These are phyloP conservation scores for Amborella trichopoda DNA, from an alignment of 164 flowering plant species.

Conservation along the genomic window DNA sequence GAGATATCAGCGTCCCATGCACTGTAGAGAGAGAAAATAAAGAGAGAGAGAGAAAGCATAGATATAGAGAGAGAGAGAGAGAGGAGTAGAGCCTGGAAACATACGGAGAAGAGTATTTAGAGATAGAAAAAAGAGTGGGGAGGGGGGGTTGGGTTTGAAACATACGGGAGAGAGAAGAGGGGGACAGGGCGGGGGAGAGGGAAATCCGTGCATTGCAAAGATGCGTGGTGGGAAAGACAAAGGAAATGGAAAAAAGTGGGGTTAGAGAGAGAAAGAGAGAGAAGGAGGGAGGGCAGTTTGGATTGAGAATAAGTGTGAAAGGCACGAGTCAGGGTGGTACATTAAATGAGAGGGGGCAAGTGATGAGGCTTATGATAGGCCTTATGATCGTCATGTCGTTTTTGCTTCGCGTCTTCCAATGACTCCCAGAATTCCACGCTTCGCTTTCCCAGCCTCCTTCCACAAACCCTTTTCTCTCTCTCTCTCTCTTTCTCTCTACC, in stretches of 20 bases:
- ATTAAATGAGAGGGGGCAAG: constrained; percentile 38
- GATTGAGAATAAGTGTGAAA: constrained; percentile 67
- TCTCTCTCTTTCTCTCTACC: not conserved
- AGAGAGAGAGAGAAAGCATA: not conserved
- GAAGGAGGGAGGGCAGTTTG: constrained; percentile 36
- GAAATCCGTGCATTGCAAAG: not conserved
- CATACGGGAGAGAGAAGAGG: not conserved
- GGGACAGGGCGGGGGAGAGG: not conserved
- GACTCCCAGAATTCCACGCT: constrained; percentile 71
- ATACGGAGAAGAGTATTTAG: not conserved
- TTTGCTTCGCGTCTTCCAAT: constrained; percentile 46
- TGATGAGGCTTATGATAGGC: constrained; percentile 38
- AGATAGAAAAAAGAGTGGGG: not conserved
- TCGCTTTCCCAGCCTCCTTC: not conserved
- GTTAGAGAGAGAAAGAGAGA: not conserved
- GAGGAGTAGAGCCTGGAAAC: not conserved
- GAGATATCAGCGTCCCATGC: too few relatives aligned
- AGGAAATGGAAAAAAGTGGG: not conserved
- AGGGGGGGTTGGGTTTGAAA: not conserved
- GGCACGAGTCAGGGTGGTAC: constrained; percentile 43
- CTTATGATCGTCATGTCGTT: constrained; percentile 83
- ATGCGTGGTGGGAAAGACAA: constrained; percentile 1
- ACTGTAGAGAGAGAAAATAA: too few relatives aligned
- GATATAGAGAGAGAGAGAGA: not conserved
- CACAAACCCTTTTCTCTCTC: not conserved